phyloP scores from a whole-genome alignment of 306 rosid species.

The Sophora flavescens region DNA sequence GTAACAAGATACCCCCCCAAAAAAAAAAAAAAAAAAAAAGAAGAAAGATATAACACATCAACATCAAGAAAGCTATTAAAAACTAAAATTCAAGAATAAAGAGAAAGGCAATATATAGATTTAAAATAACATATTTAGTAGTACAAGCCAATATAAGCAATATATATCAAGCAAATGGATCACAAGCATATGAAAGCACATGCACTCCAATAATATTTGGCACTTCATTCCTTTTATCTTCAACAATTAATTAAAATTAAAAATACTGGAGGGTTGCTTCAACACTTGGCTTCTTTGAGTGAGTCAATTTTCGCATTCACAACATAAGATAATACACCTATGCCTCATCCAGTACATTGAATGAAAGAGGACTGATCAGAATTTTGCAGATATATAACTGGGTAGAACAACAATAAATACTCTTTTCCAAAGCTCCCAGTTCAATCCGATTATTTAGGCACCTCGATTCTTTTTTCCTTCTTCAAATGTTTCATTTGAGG shows the following conservation, averaged over 20 bases:
- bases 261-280: conserved; percentile 3
- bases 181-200: not conserved
- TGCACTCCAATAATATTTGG: not conserved
- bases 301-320: conserved; percentile 35
- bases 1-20: not conserved
- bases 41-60: not conserved
- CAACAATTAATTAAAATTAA: conserved; percentile 20
- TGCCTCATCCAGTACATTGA: conserved; percentile 17
- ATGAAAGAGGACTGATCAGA: conserved; percentile 12
- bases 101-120: not conserved
- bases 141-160: conserved; percentile 9
- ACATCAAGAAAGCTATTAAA: not conserved
- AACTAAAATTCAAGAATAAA: not conserved
- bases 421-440: conserved; percentile 1
- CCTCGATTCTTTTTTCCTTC: conserved; percentile 5
- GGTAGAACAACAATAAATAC: conserved; percentile 26
- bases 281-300: conserved; percentile 17
- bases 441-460: conserved; percentile 23
- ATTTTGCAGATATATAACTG: conserved; percentile 8
- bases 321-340: conserved; percentile 7
- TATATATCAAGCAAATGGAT: conserved; percentile 24
- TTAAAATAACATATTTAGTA: not conserved
- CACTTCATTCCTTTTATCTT: conserved; percentile 3
- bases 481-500: conserved; percentile 12
- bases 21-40: not conserved